Base-by-base conservation (phyloP, 1,284 basidiomycete genomes). In the Austropuccinia psidii region DNA sequence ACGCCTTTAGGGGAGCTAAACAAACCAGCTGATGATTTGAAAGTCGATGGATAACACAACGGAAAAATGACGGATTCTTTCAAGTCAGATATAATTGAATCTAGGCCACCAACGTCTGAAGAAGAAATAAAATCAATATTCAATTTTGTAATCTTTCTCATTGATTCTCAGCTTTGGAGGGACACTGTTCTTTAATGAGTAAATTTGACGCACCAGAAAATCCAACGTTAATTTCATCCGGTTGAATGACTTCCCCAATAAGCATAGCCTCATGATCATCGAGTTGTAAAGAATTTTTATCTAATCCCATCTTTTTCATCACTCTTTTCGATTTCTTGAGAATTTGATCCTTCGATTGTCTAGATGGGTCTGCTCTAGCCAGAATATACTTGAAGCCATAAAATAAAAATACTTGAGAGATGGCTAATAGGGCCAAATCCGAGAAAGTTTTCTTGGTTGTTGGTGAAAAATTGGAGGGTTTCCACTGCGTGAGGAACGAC, bases 41-140 rank as follows among this genome's bases (percentile, higher is more conserved):
- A 98, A 97, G 72, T 98, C 85, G 76, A 90, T 85, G 96, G 96
- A 78, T 91, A 96, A 75, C 91, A 88, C 52, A 98, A 86, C 1
- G 95, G 96, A 79, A 93, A 96, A 79, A 98, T 98, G 76, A 99
- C 89, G 75, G 93, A 93, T 84, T 98, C 95, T 72, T 92, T 88
- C 68, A 99, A 85, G 39, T 89, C 91, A 27, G 88, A 86, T 76
- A 98, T 90, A 78, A 98, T 97, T 43, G 88, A 84, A 65, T 99
- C 96, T 31, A 99, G 85, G 6, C 96, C 96, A n/a, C 95, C 96
- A 74, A 99, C 89, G 55, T 73, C 70, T 73, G 41, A 13, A 58
- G 6, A 17, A 39, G 8, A n/a, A 39, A 19, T 19, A 5, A 7
- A 35, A 60, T 4, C 13, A 60, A 17, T 33, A 8, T 9, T 39